phyloP scores from a whole-genome alignment of 495 filamentous ascomycete genomes.

The Niebla homalea region DNA sequence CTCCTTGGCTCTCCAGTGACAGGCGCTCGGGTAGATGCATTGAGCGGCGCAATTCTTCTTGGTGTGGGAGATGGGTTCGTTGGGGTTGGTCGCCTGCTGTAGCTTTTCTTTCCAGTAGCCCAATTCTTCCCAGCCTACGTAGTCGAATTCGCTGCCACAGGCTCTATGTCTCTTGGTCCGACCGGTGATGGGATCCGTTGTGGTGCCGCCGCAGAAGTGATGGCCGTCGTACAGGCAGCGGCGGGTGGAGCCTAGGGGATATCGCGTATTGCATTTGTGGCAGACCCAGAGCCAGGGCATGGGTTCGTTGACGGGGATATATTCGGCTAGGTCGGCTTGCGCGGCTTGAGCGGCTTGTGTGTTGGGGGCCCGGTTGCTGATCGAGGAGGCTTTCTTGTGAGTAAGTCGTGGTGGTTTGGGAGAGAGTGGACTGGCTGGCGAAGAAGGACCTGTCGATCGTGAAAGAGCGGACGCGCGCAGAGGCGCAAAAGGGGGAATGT shows the following conservation, averaged over 20 bases:
- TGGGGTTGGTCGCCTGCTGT: constrained; percentile 4
- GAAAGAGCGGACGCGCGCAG: constrained; percentile 9
- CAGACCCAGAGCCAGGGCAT: constrained; percentile 34
- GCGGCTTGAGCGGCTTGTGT: neutral
- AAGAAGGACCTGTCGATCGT: constrained; percentile 1
- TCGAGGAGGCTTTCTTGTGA: neutral
- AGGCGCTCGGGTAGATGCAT: constrained; percentile 13
- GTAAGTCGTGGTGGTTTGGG: neutral
- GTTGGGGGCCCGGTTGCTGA: neutral
- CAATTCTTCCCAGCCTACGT: constrained; percentile 31
- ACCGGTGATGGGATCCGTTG: constrained; percentile 15
- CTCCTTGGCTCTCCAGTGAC: constrained; percentile 10
- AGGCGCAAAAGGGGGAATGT: constrained; percentile 1
- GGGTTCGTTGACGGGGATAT: constrained; percentile 2
- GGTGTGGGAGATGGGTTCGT: neutral
- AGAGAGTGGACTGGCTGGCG: constrained; percentile 8
- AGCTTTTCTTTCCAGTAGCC: constrained; percentile 21
- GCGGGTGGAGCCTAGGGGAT: constrained; percentile 29
- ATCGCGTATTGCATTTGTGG: constrained; percentile 29
- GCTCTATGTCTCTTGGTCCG: constrained; percentile 22
- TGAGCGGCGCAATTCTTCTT: constrained; percentile 8
- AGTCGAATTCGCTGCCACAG: constrained; percentile 34
- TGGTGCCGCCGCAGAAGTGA: constrained; percentile 33
- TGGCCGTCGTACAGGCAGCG: constrained; percentile 37
- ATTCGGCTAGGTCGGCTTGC: neutral